Conservation (phyloP, 2,329 filamentous ascomycete genomes). For the Nakataea oryzae region DNA sequence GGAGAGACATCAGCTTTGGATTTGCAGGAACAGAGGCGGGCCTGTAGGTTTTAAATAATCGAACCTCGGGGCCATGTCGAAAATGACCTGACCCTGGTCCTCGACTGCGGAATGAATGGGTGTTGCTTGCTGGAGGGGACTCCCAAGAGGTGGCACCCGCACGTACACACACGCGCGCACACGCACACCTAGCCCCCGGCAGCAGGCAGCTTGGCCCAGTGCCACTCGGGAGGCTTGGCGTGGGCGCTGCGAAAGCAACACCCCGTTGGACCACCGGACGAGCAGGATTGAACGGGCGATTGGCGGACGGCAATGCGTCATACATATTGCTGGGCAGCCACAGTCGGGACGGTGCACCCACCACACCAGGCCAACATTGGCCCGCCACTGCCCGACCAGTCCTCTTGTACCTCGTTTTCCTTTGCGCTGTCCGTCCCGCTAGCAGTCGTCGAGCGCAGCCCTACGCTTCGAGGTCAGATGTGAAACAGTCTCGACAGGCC, state of each 20-base stretch:
- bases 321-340: not conserved
- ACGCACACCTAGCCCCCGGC: not conserved
- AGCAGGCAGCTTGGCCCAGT: not conserved
- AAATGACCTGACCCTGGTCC: not conserved
- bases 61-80: not conserved
- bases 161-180: not conserved
- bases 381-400: not conserved
- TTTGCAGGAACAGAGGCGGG: not conserved
- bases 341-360: not conserved
- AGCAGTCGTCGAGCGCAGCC: not conserved
- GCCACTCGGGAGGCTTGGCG: not conserved
- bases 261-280: not conserved
- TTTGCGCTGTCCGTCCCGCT: not conserved
- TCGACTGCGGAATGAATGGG: not conserved
- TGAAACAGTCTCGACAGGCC: not conserved
- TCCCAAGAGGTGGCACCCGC: not conserved
- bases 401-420: not conserved
- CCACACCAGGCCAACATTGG: not conserved
- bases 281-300: not conserved
- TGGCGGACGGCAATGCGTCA: slow-evolving; percentile 1
- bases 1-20: not conserved
- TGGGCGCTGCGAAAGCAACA: not conserved
- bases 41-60: slow-evolving; percentile 2
- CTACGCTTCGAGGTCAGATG: not conserved
- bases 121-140: not conserved